Evolutionary conservation across 2,329 filamentous ascomycete species (phyloP), one percentile per base, ranked within the genome.

Genomic region (Cyclaneusma minus): DNA sequence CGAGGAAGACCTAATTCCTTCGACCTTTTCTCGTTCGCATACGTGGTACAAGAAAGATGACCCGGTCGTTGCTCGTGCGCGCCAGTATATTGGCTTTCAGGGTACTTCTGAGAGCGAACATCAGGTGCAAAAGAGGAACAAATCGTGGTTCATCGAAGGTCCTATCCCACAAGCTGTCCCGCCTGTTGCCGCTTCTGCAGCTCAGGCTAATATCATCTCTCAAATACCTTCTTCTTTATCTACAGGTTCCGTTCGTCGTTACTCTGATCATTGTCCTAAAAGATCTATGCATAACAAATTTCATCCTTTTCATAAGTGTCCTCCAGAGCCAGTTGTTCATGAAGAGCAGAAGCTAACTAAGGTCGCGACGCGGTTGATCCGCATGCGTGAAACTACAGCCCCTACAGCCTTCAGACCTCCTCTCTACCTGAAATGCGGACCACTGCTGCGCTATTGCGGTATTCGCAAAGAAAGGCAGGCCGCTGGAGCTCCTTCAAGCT

Each of bases 391-490:
- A 37, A 27, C 35, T 38, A 42, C 42, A 48, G 45, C 37, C 29
- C 65, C 67, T 10, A 82, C 79, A 11, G 65, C 66, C 31, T 98
- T 95, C 51, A 79, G 79, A 39, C 89, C 89, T 13, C 65, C 70
- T 3, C 52, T 98, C 19, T 85, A 81, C 46, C 60, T 98, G 28
- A 85, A 84, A 50, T 93, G 87, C 43, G 89, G 89, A 0, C 89
- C 89, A 5, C 57, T 98, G 13, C 56, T 98, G 35, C 73, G 89
- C 32, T 98, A 92, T 48, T 87, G 78, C 29, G 89, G 91, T 12
- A 70, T 93, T 21, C 70, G 76, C 21, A 62, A 61, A 20, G 69
- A 92, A 51, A n/a, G n/a, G n/a, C 56, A 60, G 41, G 43, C 54
- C 24, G 43, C 55, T 1, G 44, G 48, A 15, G 46, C 54, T 16